A percentile compares a stretch with the other conserved stretches of the same genome.
Conservation (phyloP, 306 rosid genomes). For the Begonia masoniana region DNA sequence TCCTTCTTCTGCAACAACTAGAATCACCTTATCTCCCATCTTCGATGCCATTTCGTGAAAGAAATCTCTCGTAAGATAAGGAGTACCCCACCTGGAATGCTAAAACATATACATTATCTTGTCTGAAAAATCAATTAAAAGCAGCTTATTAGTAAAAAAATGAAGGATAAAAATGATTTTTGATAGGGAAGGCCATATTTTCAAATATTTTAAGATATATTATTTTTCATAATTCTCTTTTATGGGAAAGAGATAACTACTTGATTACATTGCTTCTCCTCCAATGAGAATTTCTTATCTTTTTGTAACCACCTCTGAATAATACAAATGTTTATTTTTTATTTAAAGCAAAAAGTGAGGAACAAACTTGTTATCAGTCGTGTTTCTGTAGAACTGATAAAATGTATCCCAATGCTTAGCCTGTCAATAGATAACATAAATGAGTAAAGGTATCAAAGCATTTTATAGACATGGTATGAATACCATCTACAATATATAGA, state of each 20-base stretch:
- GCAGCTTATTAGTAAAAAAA: background rate
- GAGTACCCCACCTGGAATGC: conserved; percentile 79
- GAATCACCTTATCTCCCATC: conserved; percentile 80
- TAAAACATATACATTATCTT: conserved; percentile 7
- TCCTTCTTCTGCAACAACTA: conserved; percentile 80
- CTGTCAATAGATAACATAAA: conserved; percentile 35
- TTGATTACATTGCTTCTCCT: too few species aligned
- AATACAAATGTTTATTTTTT: too few species aligned
- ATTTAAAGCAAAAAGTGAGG: background rate
- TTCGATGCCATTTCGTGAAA: conserved; percentile 71
- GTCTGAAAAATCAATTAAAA: conserved; percentile 6
- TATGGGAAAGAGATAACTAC: too few species aligned
- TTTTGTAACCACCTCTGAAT: too few species aligned
- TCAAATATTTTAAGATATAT: too few species aligned
- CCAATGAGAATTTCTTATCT: too few species aligned
- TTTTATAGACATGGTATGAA: too few species aligned
- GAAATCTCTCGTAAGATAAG: conserved; percentile 77
- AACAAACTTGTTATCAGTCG: conserved; percentile 81
- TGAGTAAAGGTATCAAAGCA: background rate
- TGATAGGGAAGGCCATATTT: too few species aligned
- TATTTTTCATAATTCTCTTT: too few species aligned
- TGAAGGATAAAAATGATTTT: too few species aligned
- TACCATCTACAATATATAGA: too few species aligned
- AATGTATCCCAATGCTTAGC: conserved; percentile 85
- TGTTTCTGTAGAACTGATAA: conserved; percentile 74